These are phyloP conservation scores for Bromus sterilis DNA, from an alignment of 176 grass and related monocot species.

Conservation along the genomic window DNA sequence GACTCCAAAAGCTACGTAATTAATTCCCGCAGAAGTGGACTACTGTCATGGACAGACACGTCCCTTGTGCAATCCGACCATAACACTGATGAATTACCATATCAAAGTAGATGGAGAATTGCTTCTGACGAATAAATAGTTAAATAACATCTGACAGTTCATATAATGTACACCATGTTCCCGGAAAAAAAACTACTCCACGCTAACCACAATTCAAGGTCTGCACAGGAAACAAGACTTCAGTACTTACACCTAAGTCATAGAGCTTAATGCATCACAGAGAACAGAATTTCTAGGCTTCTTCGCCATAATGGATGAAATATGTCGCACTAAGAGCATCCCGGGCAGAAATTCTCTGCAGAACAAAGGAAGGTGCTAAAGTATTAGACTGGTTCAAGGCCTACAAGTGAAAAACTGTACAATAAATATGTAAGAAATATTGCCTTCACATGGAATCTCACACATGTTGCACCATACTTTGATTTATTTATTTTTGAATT, in stretches of 20 bases:
- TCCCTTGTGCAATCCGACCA: no score
- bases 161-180: conserved; percentile 26
- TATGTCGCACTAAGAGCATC: conserved; percentile 61
- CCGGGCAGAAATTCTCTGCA: conserved; percentile 58
- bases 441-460: neutral
- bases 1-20: no score
- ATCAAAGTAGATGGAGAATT: conserved; percentile 16
- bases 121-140: conserved; percentile 7
- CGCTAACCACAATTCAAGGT: conserved; percentile 20
- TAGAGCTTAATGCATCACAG: neutral
- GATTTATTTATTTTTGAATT: neutral
- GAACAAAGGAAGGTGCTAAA: neutral
- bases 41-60: no score
- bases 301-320: conserved; percentile 26
- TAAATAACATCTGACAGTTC: neutral
- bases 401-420: neutral
- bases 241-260: conserved; percentile 35
- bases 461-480: neutral
- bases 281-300: conserved; percentile 13
- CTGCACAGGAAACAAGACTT: conserved; percentile 27
- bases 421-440: neutral
- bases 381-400: conserved; percentile 7
- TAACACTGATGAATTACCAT: no score
- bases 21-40: no score
- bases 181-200: neutral